Evolutionary conservation across 2,329 filamentous ascomycete genomes (phyloP), one percentile per base, ranked within the genome.

Genomic region (Ramularia collo-cygni): DNA sequence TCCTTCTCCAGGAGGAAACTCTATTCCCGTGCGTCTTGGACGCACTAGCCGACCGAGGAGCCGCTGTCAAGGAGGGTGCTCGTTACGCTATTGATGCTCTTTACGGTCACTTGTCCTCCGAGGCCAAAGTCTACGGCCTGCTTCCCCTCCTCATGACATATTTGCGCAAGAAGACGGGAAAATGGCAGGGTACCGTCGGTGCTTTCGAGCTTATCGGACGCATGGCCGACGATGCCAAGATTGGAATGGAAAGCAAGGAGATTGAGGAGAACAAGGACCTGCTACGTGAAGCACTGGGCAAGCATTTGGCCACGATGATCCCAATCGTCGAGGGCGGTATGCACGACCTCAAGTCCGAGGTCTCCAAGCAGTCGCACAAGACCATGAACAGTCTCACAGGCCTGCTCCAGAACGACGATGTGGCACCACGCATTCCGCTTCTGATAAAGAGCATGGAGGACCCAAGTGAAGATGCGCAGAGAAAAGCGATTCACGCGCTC

Each of bases 181-280:
- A 98, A 68, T 98, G 92, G 92, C 92, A 98, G 68, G 92, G 92
- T 45, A 86, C 85, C 12, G 85, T 95, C 38, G 89, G 84, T 45
- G 92, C 86, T 32, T 83, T 83, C 60, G 80, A 83, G 63, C 65
- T 96, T 48, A 69, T 98, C 43, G 88, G 92, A 61, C 86, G 81
- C 65, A 94, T 96, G 83, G 92, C 92, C 34, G 85, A 94, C 61
- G 95, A 93, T 72, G 85, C 90, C 28, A 84, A 93, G 73, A 80
- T 93, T 63, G 81, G 83, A 40, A 77, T 85, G 47, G 88, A 85
- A 44, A 85, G 79, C 58, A 83, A 84, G 64, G 88, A 95, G 60
- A 81, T 92, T 61, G 86, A 93, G 49, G 71, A 76, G 42, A 80
- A 87, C 57, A 94, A 95, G 72, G 90, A 96, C 59, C 70, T 95